Base-by-base conservation (phyloP, 83 land plant genomes). In the Diphasiastrum complanatum region DNA sequence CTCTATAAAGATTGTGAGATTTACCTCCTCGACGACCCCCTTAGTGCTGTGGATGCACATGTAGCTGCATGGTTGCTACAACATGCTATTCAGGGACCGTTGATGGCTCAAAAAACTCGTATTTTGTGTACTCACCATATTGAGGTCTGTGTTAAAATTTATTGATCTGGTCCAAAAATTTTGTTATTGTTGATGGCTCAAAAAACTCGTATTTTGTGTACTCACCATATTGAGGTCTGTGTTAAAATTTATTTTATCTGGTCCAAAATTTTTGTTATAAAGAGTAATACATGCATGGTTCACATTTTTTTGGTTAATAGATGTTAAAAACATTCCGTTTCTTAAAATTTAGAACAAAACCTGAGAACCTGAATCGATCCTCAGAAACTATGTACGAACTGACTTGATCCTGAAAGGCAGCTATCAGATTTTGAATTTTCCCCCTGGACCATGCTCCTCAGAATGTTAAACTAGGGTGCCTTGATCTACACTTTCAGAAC, bases 31-130 rank as follows among this genome's bases (percentile, higher is more conserved):
- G 96, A 90, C 77, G 96, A 90, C 45, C 72, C 90, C n/a, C 78
- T 90, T 19, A 90, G 96, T 79, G 85, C 96, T 20, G 96, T 90
- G 55, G 96, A 90, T 71, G 79, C 96, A 29, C 96, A 90, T 45
- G 96, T 90, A 73, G 92, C 85, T 43, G 36, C 60, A 32, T 78
- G 82, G 78, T 65, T 90, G 57, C 51, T 90, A 32, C 54, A 71
- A 16, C 70, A 86, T 62, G 80, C 78, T 1, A 81, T 90, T 58
- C 47, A 73, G 22, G 84, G 96, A 2, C 73, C 85, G 50, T 59
- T 84, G 33, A 68, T 79, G 79, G 28, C 57, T 23, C 64, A 78
- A 31, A 80, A 79, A 49, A 83, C 96, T 25, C 64, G 92, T 4
- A 34, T 90, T 38, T 61, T 90, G 30, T 86, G 92, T 48, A 86